phyloP scores from a whole-genome alignment of 331 rosid species.

The Malus hybrid region DNA sequence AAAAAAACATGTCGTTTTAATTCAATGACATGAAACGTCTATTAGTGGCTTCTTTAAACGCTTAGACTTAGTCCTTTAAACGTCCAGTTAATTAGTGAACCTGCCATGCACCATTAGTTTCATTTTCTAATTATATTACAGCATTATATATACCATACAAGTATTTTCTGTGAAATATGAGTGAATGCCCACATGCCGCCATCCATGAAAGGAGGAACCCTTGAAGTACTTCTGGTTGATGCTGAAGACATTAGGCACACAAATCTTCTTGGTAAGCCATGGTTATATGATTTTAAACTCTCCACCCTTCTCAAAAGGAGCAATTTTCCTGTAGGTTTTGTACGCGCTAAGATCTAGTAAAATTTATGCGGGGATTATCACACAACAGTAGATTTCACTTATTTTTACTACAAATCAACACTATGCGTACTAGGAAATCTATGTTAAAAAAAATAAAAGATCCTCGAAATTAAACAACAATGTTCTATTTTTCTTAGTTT shows the following conservation, averaged over 20 bases:
- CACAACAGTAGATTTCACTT: no score
- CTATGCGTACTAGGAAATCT: no score
- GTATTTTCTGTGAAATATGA: background rate
- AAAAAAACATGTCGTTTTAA: background rate
- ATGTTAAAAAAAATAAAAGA: no score
- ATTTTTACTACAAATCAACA: no score
- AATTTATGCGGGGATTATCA: no score
- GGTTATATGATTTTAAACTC: no score
- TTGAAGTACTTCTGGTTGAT: constrained; percentile 79
- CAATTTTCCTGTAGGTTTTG: no score
- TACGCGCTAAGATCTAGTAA: no score
- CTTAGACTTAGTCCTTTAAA: background rate
- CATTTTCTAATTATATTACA: background rate
- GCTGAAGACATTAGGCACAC: constrained; percentile 63
- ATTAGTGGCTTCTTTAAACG: background rate
- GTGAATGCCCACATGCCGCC: background rate
- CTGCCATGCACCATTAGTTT: background rate
- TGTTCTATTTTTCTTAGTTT: no score
- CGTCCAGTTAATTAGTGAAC: background rate
- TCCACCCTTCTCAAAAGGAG: no score
- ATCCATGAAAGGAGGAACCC: constrained; percentile 49
- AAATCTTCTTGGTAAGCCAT: constrained; percentile 47
- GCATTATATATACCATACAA: background rate
- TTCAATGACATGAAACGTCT: background rate
- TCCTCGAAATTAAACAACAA: no score